These are phyloP conservation scores for Penicillium steckii DNA, from an alignment of 495 filamentous ascomycete genomes.

Conservation along the genomic window DNA sequence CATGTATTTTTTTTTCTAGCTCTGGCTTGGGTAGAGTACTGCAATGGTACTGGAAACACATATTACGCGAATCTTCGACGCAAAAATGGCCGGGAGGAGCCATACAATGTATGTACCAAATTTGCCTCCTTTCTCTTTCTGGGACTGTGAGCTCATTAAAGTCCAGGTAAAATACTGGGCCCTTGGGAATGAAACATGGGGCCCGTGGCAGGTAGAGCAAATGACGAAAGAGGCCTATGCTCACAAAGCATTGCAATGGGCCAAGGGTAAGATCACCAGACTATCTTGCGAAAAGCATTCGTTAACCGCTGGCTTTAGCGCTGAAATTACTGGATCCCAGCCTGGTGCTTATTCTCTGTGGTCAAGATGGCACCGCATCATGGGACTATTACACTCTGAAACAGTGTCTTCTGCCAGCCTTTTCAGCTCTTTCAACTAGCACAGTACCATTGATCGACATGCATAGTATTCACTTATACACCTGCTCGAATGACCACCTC, in stretches of 20 bases:
- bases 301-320: slow-evolving; percentile 31
- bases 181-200: slow-evolving; percentile 73
- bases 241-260: slow-evolving; percentile 76
- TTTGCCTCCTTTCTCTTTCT: not conserved
- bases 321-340: slow-evolving; percentile 71
- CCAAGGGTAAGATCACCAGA: slow-evolving; percentile 46
- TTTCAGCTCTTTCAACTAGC: slow-evolving; percentile 41
- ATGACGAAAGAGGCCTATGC: slow-evolving; percentile 74
- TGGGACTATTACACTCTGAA: slow-evolving; percentile 75
- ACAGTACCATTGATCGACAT: slow-evolving; percentile 65
- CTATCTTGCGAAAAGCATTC: not conserved
- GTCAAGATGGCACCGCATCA: slow-evolving; percentile 61
- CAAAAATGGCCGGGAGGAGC: slow-evolving; percentile 67
- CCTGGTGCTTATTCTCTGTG: slow-evolving; percentile 67
- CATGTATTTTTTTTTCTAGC: slow-evolving; percentile 29
- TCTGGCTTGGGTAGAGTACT: slow-evolving; percentile 79
- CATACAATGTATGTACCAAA: slow-evolving; percentile 57
- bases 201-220: slow-evolving; percentile 78
- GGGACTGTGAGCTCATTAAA: not conserved
- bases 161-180: slow-evolving; percentile 61
- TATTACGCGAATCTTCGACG: slow-evolving; percentile 76
- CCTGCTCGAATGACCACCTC: slow-evolving; percentile 51
- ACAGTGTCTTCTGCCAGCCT: slow-evolving; percentile 51
- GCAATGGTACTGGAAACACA: slow-evolving; percentile 69
- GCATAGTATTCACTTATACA: slow-evolving; percentile 72